phyloP scores from a whole-genome alignment of 2,329 filamentous ascomycete species.

The Pseudonectria buxi region DNA sequence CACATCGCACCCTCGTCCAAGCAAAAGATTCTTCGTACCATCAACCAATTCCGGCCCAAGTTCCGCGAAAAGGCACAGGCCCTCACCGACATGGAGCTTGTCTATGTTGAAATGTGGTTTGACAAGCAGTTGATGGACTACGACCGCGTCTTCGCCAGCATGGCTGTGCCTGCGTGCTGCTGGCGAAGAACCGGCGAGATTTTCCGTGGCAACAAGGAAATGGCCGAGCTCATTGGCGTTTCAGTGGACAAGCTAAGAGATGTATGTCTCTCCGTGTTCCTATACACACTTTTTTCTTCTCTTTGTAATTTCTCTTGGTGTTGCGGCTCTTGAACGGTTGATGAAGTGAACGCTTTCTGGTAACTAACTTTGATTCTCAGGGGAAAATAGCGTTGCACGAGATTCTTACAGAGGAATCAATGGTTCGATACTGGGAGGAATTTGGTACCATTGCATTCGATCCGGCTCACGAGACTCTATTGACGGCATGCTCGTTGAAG shows the following conservation, averaged over 20 bases:
- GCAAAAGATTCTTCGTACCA: conserved; percentile 83
- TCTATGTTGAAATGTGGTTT: conserved; percentile 99
- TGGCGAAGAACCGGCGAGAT: conserved; percentile 97
- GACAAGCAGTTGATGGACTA: conserved; percentile 96
- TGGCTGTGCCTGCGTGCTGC: conserved; percentile 96
- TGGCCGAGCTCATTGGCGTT: conserved; percentile 92
- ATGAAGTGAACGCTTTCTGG: background rate
- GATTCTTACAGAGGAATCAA: conserved; percentile 87
- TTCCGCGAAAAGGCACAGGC: conserved; percentile 92
- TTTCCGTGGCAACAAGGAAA: conserved; percentile 95
- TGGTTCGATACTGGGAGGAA: conserved; percentile 98
- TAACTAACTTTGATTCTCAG: conserved; percentile 29
- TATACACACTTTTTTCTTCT: too few species aligned
- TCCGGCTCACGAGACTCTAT: conserved; percentile 82
- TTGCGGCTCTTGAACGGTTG: too few species aligned
- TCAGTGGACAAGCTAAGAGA: conserved; percentile 86
- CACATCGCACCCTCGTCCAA: conserved; percentile 77
- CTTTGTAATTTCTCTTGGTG: too few species aligned
- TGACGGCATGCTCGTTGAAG: conserved; percentile 89
- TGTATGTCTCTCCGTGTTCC: too few species aligned
- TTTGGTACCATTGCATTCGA: conserved; percentile 98
- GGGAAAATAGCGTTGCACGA: conserved; percentile 93
- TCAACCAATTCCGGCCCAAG: conserved; percentile 89
- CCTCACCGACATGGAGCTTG: conserved; percentile 87
- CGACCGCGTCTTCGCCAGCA: conserved; percentile 95